Evolutionary conservation across 1,284 basidiomycete species (phyloP), one percentile per base, ranked within the genome.

Genomic region (Austropuccinia psidii): DNA sequence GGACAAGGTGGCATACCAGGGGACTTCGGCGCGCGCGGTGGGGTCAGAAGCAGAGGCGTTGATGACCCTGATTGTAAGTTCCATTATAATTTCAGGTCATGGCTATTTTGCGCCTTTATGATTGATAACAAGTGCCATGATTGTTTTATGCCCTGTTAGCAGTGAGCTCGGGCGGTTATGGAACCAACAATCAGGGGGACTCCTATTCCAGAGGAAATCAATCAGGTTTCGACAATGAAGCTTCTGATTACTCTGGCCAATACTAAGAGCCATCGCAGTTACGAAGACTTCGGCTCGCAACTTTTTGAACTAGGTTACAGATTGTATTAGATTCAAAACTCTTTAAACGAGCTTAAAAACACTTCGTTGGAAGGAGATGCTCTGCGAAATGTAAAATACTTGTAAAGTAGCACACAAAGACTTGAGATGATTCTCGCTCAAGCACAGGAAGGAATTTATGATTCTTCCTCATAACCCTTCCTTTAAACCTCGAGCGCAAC

Each of bases 151-250:
- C 33, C 21, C 43, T 39, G 7, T 4, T 37, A 68, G 66, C 66
- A 19, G 52, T 57, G 24, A 57, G 52, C 24, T 68, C 66, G 3
- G 66, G 66, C 17, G 66, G 66, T 39, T 68, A 68, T 35, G 66
- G 66, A 31, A 33, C 66, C 15, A 68, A 68, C 29, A 24, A 50
- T 17, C 66, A 68, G 35, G 66, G 66, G n/a, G 66, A 68, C 54
- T 68, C 66, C 17, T 68, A 41, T 50, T 68, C 66, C 5, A 54
- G 66, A 43, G 41, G 45, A 24, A 68, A 68, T 57, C 66, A 68
- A 57, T 21, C 52, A n/a, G 66, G 66, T 27, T 68, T 68, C 35
- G 54, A 68, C 29, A 68, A 68, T 49, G 65, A 67, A 49, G 45
- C 19, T 49, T 11, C 24, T 4, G 24, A 49, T 49, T 49, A 17